phyloP scores from a whole-genome alignment of 352 stramenopile species.

The Phytophthora europaea region DNA sequence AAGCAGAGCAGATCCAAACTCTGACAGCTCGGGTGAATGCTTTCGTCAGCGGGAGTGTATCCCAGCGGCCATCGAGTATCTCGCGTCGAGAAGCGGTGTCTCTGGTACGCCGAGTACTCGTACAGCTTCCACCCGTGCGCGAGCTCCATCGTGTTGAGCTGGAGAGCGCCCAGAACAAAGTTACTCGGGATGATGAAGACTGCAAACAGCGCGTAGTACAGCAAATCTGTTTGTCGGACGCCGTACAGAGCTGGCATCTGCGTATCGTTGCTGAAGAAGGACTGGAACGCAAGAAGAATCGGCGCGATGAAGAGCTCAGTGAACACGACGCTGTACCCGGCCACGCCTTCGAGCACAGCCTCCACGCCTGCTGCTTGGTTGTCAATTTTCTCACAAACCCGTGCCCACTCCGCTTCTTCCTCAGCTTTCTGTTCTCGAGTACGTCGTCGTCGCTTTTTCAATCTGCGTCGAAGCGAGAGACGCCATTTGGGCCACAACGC shows the following conservation, averaged over 20 bases:
- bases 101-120: slow-evolving; percentile 97
- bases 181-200: slow-evolving; percentile 97
- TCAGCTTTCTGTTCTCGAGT: slow-evolving; percentile 94
- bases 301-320: slow-evolving; percentile 89
- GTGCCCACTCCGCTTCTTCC: slow-evolving; percentile 93
- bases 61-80: slow-evolving; percentile 95
- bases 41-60: slow-evolving; percentile 87
- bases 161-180: slow-evolving; percentile 94
- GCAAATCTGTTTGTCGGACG: slow-evolving; percentile 94
- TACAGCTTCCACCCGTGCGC: slow-evolving; percentile 98
- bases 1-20: slow-evolving; percentile 97
- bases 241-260: slow-evolving; percentile 94
- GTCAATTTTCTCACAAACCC: slow-evolving; percentile 96
- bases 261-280: slow-evolving; percentile 91
- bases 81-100: slow-evolving; percentile 95
- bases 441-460: slow-evolving; percentile 77
- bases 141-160: slow-evolving; percentile 97
- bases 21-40: slow-evolving; percentile 93
- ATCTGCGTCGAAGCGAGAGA: slow-evolving; percentile 84
- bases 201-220: slow-evolving; percentile 96
- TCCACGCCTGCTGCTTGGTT: slow-evolving; percentile 95
- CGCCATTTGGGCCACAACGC: slow-evolving; percentile 94
- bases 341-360: slow-evolving; percentile 92
- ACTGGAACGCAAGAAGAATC: slow-evolving; percentile 90
- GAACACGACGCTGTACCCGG: slow-evolving; percentile 93